Evolutionary conservation across 1,284 basidiomycete species (phyloP), one percentile per base, ranked within the genome.

Genomic region (Fomitopsis palustris): DNA sequence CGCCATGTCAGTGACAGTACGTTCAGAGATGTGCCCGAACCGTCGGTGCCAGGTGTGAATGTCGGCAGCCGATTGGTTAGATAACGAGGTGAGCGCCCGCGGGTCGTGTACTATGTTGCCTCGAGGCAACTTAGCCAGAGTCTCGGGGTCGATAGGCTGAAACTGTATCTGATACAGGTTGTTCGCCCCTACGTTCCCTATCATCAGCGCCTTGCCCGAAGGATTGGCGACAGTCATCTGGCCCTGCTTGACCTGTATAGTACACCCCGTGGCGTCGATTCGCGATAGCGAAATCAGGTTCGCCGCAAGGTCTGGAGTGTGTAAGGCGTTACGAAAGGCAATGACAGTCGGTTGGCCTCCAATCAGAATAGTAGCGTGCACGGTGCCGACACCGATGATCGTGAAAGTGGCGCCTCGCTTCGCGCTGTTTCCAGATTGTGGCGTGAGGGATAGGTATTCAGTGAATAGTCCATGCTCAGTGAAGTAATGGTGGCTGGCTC

Each of bases 401-500:
- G 16, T 9, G 55, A 56, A 56, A 3, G 17, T 49, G 21, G 41
- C 9, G 3, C 55, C 55, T 16, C 27, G 14, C 35, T 49, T 49
- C 6, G 55, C 43, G 6, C n/a, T 9, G 3, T 56, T 45, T 9
- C 55, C 41, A 9, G 42, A 10, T 8, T 17, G 4, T 33, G 53
- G 53, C 37, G 21, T 31, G 35, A 54, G n/a, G 12, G 55, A 23
- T 23, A 47, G 17, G 23, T 56, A 56, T 10, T 51, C 25, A 8
- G 33, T 16, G 42, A 56, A 47, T 14, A 51, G 4, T 23, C 6
- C 25, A 4, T 33, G 29, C 12, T 56, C 38, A 1, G 42, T 47
- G 55, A 56, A 56, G 42, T 56, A 56, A 33, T 56, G 55, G 47
- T 56, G 55, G 7, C 41, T 47, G 14, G 3, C 41, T 5, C 55